Evolutionary conservation across 2,329 filamentous ascomycete genomes (phyloP), one percentile per base, ranked within the genome.

Genomic region (Colletotrichum zoysiae): DNA sequence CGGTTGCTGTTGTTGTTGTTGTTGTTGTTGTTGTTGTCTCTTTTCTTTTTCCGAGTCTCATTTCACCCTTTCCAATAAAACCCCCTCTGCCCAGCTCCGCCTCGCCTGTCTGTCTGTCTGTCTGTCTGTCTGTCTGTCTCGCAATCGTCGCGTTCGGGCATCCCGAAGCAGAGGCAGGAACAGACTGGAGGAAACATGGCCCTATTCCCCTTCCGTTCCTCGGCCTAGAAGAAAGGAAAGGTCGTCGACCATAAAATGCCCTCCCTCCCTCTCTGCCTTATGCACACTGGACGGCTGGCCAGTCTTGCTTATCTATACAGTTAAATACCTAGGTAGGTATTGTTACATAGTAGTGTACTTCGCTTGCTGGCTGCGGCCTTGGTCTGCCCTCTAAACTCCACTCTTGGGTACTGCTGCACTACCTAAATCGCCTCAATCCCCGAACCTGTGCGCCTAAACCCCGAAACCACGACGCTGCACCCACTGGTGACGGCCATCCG

Each of bases 361-460:
- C 6, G 1, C 42, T 46, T 46, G 44, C 20, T 48, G 9, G 9
- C 30, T 35, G 30, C 30, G 23, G 30, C 14, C 30, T 16, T 18
- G 50, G 26, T 53, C 33, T 53, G 33, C 44, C 44, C 46, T n/a
- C 26, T 11, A n/a, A n/a, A 48, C 40, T n/a, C 58, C 40, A 33
- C 44, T 7, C 46, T n/a, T 46, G 20, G 18, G 18, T 23, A 48
- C 40, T 46, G 8, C 23, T 33, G 53, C 65, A 40, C 44, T 50
- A 48, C 51, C 56, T 30, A 40, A 57, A 35, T 33, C 58, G 20
- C 53, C 53, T 38, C 53, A 68, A 68, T 67, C 66, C 46, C 70
- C 70, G 70, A 72, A 72, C 8, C 40, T 8, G n/a, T 55, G 55
- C 57, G 55, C 57, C 53, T 72, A 70, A 72, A 60, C 53, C 55